Conservation (phyloP, 208 protist species). For the Leishmania major region DNA sequence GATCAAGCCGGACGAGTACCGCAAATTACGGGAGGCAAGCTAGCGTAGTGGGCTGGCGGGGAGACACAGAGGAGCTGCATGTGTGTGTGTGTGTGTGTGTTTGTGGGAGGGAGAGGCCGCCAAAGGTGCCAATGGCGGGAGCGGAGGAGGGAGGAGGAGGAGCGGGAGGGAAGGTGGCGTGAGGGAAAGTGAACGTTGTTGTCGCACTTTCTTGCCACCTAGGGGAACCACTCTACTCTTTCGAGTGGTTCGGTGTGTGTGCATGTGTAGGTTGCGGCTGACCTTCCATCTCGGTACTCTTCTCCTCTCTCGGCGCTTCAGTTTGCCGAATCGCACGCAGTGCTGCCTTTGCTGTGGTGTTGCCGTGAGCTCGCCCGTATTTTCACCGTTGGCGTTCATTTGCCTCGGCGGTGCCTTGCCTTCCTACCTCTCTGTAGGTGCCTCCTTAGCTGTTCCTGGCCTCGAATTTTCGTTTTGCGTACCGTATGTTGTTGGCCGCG, state of each 20-base stretch:
- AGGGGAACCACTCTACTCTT: not conserved
- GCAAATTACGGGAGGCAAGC: conserved; percentile 67
- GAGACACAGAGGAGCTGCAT: too few species aligned
- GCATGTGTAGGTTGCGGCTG: not conserved
- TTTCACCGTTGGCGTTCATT: not conserved
- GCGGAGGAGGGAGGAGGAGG: not conserved
- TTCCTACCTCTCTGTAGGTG: not conserved
- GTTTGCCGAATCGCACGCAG: not conserved
- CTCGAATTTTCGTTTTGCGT: not conserved
- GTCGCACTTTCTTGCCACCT: not conserved
- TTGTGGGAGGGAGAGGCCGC: too few species aligned
- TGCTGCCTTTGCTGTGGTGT: not conserved
- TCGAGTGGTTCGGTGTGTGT: not conserved
- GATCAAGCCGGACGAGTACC: conserved; percentile 67
- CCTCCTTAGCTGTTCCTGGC: not conserved
- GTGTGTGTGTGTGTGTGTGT: too few species aligned
- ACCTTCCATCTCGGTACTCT: not conserved
- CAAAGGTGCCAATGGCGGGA: not conserved
- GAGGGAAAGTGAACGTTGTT: too few species aligned
- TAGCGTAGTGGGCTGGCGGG: not conserved
- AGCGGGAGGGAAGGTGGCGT: too few species aligned
- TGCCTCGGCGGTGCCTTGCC: not conserved
- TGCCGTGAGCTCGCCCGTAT: not conserved
- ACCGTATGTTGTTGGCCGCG: not conserved
- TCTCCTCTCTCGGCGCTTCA: not conserved